Evolutionary conservation across 768 basidiomycete genomes (phyloP).

Genomic region (Mycena latifolia): DNA sequence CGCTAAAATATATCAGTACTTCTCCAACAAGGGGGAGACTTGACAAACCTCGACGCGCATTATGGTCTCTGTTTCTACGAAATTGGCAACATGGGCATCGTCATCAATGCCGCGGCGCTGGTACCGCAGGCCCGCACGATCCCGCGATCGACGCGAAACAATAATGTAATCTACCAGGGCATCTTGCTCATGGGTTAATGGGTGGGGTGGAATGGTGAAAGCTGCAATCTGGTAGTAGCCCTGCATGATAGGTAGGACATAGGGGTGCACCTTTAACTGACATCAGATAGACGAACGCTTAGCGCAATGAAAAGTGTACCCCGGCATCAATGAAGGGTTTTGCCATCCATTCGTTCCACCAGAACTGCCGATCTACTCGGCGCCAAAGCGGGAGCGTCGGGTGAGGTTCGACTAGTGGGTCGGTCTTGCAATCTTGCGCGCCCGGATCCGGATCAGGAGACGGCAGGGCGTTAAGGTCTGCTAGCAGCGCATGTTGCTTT

Average conservation of each 20-base stretch:
- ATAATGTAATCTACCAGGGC: slow-evolving; percentile 81
- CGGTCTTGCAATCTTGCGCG: slow-evolving; percentile 49
- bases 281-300: neutral
- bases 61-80: slow-evolving; percentile 95
- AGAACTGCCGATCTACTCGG: slow-evolving; percentile 89
- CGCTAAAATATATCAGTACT: slow-evolving; percentile 57
- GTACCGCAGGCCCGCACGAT: slow-evolving; percentile 94
- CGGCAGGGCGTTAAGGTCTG: slow-evolving; percentile 68
- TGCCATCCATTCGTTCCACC: slow-evolving; percentile 95
- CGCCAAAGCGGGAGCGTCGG: slow-evolving; percentile 91
- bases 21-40: neutral
- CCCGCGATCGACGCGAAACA: slow-evolving; percentile 86
- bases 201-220: slow-evolving; percentile 71
- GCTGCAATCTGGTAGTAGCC: slow-evolving; percentile 87
- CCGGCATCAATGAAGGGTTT: slow-evolving; percentile 91
- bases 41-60: slow-evolving; percentile 79
- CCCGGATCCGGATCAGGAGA: slow-evolving; percentile 43
- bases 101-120: slow-evolving; percentile 96
- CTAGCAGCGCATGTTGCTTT: slow-evolving; percentile 69
- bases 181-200: slow-evolving; percentile 56
- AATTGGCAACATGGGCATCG: slow-evolving; percentile 93
- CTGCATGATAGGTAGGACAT: slow-evolving; percentile 93
- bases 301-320: slow-evolving; percentile 55
- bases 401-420: slow-evolving; percentile 77
- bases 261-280: slow-evolving; percentile 75